A percentile compares a stretch with the other conserved stretches of the same genome.
Evolutionary conservation across 352 stramenopile species (phyloP).

Genomic region (Phytophthora hybrid): DNA sequence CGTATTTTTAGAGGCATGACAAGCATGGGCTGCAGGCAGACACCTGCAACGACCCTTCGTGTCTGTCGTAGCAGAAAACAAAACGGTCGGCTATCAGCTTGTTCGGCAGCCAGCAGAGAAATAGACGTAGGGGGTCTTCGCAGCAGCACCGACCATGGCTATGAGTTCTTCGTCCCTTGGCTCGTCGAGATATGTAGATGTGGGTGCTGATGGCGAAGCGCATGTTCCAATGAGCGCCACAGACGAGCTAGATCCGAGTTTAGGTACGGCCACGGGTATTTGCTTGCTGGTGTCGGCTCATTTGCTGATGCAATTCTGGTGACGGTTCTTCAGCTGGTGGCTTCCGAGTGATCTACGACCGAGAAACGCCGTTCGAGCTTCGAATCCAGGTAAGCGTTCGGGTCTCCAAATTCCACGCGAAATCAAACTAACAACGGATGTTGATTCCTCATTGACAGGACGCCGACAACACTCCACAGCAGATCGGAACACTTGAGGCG

Average conservation of each 20-base stretch:
- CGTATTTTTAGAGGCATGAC: constrained; percentile 46
- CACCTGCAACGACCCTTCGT: constrained; percentile 23
- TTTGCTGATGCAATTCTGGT: not conserved
- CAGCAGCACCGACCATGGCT: constrained; percentile 10
- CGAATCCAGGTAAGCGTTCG: constrained; percentile 75
- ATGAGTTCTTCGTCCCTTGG: constrained; percentile 53
- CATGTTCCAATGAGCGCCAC: constrained; percentile 57
- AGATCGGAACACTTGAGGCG: constrained; percentile 93
- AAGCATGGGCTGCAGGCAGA: constrained; percentile 8
- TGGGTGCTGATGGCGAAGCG: constrained; percentile 30
- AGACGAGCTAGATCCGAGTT: constrained; percentile 85
- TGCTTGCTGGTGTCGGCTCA: not conserved
- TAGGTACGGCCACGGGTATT: constrained; percentile 46
- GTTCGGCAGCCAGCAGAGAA: constrained; percentile 12
- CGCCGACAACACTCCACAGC: constrained; percentile 84
- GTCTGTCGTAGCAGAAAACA: constrained; percentile 18
- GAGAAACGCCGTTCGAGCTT: constrained; percentile 92
- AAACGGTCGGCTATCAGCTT: constrained; percentile 25
- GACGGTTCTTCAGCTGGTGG: constrained; percentile 58
- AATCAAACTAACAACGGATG: not conserved
- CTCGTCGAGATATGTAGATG: constrained; percentile 52
- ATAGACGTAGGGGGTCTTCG: not conserved
- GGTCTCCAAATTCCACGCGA: not conserved
- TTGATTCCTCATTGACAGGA: constrained; percentile 44
- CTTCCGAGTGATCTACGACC: constrained; percentile 92